These are phyloP conservation scores for Neofusicoccum umdonicola DNA, from an alignment of 2,329 filamentous ascomycete genomes.

Conservation along the genomic window DNA sequence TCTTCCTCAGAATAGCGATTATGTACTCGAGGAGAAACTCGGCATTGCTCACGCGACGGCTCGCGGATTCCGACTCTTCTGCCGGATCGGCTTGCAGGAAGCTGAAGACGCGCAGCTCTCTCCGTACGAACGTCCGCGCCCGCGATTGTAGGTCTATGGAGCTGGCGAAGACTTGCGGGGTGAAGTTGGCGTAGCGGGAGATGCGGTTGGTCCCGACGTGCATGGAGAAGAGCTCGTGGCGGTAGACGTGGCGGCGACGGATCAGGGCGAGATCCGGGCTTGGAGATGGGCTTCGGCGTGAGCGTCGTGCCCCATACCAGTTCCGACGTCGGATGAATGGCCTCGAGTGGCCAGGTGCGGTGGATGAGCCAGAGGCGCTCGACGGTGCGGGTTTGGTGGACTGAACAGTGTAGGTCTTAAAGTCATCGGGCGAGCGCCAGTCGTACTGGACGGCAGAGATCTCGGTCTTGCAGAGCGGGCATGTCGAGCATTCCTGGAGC, in stretches of 20 bases:
- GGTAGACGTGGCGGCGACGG: slow-evolving; percentile 71
- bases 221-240: slow-evolving; percentile 68
- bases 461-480: slow-evolving; percentile 70
- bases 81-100: slow-evolving; percentile 53
- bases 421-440: slow-evolving; percentile 52
- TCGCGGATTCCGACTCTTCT: slow-evolving; percentile 26
- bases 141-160: slow-evolving; percentile 70
- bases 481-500: slow-evolving; percentile 69
- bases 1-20: slow-evolving; percentile 75
- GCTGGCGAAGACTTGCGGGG: slow-evolving; percentile 61
- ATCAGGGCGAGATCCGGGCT: slow-evolving; percentile 47
- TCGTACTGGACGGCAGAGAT: slow-evolving; percentile 65
- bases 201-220: slow-evolving; percentile 78
- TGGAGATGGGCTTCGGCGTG: slow-evolving; percentile 14
- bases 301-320: background rate
- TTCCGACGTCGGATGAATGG: slow-evolving; percentile 1
- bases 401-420: slow-evolving; percentile 59
- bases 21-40: slow-evolving; percentile 88
- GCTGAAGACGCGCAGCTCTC: slow-evolving; percentile 79
- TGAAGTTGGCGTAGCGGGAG: slow-evolving; percentile 74
- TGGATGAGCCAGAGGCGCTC: background rate
- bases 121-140: slow-evolving; percentile 75
- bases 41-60: slow-evolving; percentile 62
- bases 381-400: slow-evolving; percentile 22
- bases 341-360: slow-evolving; percentile 13